A percentile compares a stretch with the other conserved stretches of the same genome.
Evolutionary conservation across 257 asterid species (phyloP).

Genomic region (Ilex aquifolium): DNA sequence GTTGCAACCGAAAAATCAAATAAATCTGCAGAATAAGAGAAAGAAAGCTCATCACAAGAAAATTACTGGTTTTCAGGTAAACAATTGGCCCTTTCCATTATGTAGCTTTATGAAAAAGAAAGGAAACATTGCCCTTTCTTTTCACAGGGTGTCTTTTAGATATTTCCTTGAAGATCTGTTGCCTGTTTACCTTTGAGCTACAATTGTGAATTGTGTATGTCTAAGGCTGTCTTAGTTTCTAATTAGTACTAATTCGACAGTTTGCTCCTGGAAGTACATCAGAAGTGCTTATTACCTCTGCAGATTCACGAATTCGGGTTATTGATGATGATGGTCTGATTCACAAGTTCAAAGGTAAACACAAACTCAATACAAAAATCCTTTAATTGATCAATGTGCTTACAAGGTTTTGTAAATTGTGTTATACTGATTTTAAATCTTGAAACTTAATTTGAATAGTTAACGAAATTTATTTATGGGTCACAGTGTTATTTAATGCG

Average conservation of each 20-base stretch:
- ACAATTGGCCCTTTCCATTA: neutral
- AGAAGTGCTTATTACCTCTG: slow-evolving; percentile 22
- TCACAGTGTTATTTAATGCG: too few species aligned
- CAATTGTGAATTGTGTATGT: too few species aligned
- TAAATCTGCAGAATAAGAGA: slow-evolving; percentile 87
- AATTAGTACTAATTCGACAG: slow-evolving; percentile 11
- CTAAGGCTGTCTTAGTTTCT: slow-evolving; percentile 12
- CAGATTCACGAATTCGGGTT: slow-evolving; percentile 25
- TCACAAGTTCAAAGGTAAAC: slow-evolving; percentile 22
- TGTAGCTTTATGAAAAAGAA: neutral
- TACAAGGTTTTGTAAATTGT: too few species aligned
- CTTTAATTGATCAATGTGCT: neutral
- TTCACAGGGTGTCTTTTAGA: neutral
- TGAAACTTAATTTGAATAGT: too few species aligned
- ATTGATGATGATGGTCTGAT: slow-evolving; percentile 14
- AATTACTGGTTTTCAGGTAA: slow-evolving; percentile 97
- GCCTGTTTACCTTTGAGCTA: neutral
- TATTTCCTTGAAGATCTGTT: neutral
- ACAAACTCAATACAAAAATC: neutral
- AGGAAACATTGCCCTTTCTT: neutral
- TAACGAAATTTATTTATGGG: too few species aligned
- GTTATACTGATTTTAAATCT: too few species aligned
- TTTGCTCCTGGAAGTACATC: slow-evolving; percentile 19
- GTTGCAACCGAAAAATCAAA: slow-evolving; percentile 61
- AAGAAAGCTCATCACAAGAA: slow-evolving; percentile 92